Conservation (phyloP, 176 grass and related monocot species). For the Hordeum marinum region DNA sequence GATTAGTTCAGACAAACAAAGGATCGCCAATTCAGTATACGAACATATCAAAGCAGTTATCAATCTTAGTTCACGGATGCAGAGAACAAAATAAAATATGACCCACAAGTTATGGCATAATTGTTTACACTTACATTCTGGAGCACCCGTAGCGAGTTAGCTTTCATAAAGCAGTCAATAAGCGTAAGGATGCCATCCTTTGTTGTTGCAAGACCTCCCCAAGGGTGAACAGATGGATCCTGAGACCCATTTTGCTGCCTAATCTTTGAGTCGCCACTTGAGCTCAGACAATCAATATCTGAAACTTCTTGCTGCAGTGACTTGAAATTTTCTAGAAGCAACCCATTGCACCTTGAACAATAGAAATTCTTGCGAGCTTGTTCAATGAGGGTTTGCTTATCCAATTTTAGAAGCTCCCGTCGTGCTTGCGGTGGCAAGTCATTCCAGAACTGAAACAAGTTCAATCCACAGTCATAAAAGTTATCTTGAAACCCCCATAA, state of each 20-base stretch:
- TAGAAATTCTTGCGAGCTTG: conserved; percentile 92
- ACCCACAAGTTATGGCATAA: not conserved
- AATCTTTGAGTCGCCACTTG: conserved; percentile 24
- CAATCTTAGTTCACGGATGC: conserved; percentile 9
- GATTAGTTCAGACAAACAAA: conserved; percentile 24
- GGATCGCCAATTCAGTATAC: not conserved
- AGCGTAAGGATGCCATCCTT: conserved; percentile 86
- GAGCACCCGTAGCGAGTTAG: conserved; percentile 64
- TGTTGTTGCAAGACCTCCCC: conserved; percentile 80
- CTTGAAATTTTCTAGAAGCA: conserved; percentile 87
- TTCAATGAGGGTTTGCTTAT: conserved; percentile 93
- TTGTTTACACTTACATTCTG: conserved; percentile 67
- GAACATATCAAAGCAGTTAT: not conserved
- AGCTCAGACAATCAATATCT: conserved; percentile 22
- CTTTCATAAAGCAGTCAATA: conserved; percentile 78
- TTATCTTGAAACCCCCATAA: conserved; percentile 13
- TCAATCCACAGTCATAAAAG: conserved; percentile 23
- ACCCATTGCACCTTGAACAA: conserved; percentile 91
- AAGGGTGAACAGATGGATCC: conserved; percentile 74
- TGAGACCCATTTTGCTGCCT: conserved; percentile 31
- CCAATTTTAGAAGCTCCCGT: conserved; percentile 71
- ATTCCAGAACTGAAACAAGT: conserved; percentile 81
- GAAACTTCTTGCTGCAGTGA: conserved; percentile 54
- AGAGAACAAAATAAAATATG: conserved; percentile 18
- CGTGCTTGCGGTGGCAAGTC: conserved; percentile 62